Base-by-base conservation (phyloP, 805 yeast genomes). In the Spathaspora boniae region DNA sequence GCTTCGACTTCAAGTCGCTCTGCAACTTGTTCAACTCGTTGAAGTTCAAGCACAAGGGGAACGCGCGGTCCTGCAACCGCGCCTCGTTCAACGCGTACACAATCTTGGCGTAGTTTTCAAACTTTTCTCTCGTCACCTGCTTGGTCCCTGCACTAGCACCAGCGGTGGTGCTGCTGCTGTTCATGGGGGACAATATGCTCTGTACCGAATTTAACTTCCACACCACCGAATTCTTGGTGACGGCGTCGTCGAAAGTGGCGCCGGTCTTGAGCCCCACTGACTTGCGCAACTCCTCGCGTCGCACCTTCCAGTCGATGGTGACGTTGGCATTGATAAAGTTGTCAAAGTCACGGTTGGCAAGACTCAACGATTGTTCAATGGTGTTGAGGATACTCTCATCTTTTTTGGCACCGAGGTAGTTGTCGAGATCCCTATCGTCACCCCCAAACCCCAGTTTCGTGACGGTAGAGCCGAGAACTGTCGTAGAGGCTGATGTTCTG, bases 341-440 rank as follows among this genome's bases (percentile, higher is more conserved):
- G 55, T 89, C 96, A 59, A 91, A 93, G 52, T 88, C 96, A 37
- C 72, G 72, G 3, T 94, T 81, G 4, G 95, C 88, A 15, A 78
- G 60, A 2, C 74, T 62, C 41, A 89, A 70, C 0, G 88, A 74
- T 47, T 80, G 87, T 53, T 89, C 96, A 44, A 91, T 87, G 4
- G 95, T 82, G 16, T 82, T 70, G 29, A 88, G 60, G 23, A 88
- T 80, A 53, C 78, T 86, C 55, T 88, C 95, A 38, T 88, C 94
- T 50, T 85, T 85, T 50, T 82, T 84, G 16, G 74, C 68, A 41
- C 68, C 73, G 40, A 88, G 57, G 50, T 81, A 85, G 29, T 68
- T 68, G 41, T 82, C 89, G 21, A 83, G 65, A 45, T 80, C 52
- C 29, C 33, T 44, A 39, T 46, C 20, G 31, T 34, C 9, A n/a